phyloP scores from a whole-genome alignment of 2,329 filamentous ascomycete genomes.

The Orbilia brochopaga region DNA sequence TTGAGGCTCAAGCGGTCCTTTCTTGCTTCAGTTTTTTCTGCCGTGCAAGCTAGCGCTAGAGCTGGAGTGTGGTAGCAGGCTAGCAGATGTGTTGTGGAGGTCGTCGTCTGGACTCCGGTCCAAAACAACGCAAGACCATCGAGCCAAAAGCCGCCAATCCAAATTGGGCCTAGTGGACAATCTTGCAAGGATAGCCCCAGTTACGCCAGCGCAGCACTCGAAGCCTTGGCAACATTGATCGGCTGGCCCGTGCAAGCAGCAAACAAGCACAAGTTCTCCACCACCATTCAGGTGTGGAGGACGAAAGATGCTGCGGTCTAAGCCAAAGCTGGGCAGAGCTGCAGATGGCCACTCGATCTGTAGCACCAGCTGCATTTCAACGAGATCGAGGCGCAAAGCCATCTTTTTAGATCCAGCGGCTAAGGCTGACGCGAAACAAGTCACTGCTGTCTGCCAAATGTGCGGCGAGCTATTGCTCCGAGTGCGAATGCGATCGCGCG shows the following conservation, averaged over 20 bases:
- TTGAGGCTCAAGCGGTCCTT: constrained; percentile 13
- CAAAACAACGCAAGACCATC: no score
- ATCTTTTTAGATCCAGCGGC: constrained; percentile 15
- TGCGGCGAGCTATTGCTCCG: neutral
- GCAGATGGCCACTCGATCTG: constrained; percentile 6
- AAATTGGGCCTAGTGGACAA: neutral
- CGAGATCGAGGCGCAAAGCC: constrained; percentile 12
- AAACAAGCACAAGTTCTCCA: neutral
- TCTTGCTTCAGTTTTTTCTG: constrained; percentile 11
- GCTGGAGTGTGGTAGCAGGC: no score
- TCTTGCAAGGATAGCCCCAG: neutral
- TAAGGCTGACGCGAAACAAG: constrained; percentile 23
- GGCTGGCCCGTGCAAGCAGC: constrained; percentile 5
- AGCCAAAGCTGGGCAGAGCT: neutral
- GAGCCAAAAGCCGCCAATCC: neutral
- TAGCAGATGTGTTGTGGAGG: neutral
- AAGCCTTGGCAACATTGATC: neutral
- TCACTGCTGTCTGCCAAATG: neutral
- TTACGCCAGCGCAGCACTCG: no score
- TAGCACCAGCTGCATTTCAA: neutral
- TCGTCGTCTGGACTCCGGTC: neutral
- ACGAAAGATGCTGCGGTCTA: no score
- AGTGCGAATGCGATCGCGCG: no score
- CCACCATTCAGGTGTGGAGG: neutral
- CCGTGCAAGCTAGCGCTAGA: neutral